These are phyloP conservation scores for Grosmannia serpens DNA, from an alignment of 2,329 filamentous ascomycete genomes.

Conservation along the genomic window DNA sequence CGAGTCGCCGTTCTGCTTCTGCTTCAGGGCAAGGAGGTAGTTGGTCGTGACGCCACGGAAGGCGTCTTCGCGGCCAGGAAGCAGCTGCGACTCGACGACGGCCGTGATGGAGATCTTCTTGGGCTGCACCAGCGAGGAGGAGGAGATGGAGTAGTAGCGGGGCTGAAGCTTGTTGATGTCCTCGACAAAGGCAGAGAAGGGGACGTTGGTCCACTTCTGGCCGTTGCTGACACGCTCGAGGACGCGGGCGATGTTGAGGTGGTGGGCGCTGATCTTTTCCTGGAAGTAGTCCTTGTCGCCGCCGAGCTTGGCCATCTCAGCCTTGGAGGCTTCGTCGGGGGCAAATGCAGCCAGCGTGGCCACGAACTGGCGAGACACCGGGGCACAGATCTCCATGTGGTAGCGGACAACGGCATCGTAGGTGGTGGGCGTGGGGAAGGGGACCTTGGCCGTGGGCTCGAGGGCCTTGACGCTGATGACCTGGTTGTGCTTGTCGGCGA, in stretches of 20 bases:
- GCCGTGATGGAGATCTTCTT: constrained; percentile 93
- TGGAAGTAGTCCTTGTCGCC: constrained; percentile 94
- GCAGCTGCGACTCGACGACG: constrained; percentile 73
- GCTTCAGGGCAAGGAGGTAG: constrained; percentile 86
- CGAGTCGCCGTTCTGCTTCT: constrained; percentile 87
- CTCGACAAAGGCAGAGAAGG: constrained; percentile 92
- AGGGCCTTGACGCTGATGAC: constrained; percentile 85
- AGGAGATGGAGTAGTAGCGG: constrained; percentile 98
- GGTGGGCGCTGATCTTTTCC: constrained; percentile 66
- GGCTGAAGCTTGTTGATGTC: constrained; percentile 90
- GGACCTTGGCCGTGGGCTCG: constrained; percentile 92
- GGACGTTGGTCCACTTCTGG: constrained; percentile 69
- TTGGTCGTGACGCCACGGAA: constrained; percentile 96
- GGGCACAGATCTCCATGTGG: constrained; percentile 92
- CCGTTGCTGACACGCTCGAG: constrained; percentile 62
- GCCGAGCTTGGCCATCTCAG: constrained; percentile 79
- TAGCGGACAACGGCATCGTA: constrained; percentile 90
- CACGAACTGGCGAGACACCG: constrained; percentile 92
- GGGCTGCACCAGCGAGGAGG: constrained; percentile 86
- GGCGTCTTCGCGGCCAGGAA: constrained; percentile 63
- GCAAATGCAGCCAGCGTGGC: constrained; percentile 80
- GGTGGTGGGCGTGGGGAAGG: constrained; percentile 93
- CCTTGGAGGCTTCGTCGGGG: constrained; percentile 71
- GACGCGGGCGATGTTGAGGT: constrained; percentile 82
- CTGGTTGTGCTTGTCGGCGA: constrained; percentile 63